Conservation (phyloP, 2,329 filamentous ascomycete species). For the Neopestalotiopsis sp. region DNA sequence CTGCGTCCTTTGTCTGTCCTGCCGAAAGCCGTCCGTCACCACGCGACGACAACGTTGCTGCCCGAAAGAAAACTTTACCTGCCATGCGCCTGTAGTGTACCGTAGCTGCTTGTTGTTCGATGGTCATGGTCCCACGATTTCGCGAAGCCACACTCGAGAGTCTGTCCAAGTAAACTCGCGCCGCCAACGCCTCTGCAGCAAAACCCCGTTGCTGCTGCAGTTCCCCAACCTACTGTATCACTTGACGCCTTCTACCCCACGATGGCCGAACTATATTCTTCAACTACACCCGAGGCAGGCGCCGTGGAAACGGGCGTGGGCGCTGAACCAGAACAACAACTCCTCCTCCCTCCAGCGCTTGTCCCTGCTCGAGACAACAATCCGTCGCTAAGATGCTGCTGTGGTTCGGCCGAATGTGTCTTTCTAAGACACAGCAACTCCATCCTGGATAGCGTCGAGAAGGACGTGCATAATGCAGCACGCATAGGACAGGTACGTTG, state of each 20-base stretch:
- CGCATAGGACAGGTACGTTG: conserved; percentile 86
- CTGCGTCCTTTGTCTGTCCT: neutral
- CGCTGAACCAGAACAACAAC: neutral
- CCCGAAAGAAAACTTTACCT: neutral
- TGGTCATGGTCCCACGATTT: neutral
- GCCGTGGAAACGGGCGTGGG: neutral
- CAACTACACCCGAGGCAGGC: neutral
- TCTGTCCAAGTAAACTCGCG: neutral
- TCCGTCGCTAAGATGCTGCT: conserved; percentile 73
- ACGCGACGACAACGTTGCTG: neutral
- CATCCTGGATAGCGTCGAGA: conserved; percentile 81
- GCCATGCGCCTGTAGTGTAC: neutral
- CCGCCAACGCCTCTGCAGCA: neutral
- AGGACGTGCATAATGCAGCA: conserved; percentile 85
- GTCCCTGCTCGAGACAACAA: conserved; percentile 25
- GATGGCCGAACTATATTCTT: conserved; percentile 1
- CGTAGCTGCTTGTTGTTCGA: neutral
- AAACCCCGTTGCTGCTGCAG: no score
- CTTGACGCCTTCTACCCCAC: neutral
- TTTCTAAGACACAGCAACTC: conserved; percentile 81
- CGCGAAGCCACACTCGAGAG: neutral
- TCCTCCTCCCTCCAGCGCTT: neutral
- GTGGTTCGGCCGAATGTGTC: conserved; percentile 78
- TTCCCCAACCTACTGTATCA: neutral
- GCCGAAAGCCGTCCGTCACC: neutral